Conservation (phyloP, 2,329 filamentous ascomycete genomes). For the Septoria linicola region DNA sequence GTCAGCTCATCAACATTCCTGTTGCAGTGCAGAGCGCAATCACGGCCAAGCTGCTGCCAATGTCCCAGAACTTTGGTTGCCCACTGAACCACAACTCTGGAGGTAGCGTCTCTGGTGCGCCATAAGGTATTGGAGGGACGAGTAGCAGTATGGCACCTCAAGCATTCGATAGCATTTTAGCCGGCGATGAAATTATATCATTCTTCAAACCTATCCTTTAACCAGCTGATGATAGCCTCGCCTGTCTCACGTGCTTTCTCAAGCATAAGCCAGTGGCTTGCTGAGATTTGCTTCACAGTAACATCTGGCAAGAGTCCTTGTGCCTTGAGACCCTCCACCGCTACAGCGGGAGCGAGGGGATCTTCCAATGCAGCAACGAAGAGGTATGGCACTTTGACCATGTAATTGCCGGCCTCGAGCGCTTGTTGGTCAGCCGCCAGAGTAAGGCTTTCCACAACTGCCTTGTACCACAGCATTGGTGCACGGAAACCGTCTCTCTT, state of each 20-base stretch:
- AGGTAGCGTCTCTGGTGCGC: slow-evolving; percentile 9
- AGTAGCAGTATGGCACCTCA: background rate
- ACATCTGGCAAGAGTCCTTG: slow-evolving; percentile 25
- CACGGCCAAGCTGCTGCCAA: slow-evolving; percentile 7
- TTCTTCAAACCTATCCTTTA: slow-evolving; percentile 5
- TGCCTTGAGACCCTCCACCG: slow-evolving; percentile 16
- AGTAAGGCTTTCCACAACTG: slow-evolving; percentile 28
- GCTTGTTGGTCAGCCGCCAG: slow-evolving; percentile 33
- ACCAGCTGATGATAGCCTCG: slow-evolving; percentile 11
- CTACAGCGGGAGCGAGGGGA: slow-evolving; percentile 23
- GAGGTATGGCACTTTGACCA: slow-evolving; percentile 34
- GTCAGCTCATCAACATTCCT: slow-evolving; percentile 21
- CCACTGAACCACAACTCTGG: slow-evolving; percentile 21
- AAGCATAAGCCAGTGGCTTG: slow-evolving; percentile 38
- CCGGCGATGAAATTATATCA: background rate
- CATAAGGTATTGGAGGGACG: background rate
- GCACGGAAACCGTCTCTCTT: slow-evolving; percentile 37
- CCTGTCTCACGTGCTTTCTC: slow-evolving; percentile 36
- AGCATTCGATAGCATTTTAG: background rate
- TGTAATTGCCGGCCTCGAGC: slow-evolving; percentile 17
- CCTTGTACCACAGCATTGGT: slow-evolving; percentile 40
- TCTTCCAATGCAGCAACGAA: slow-evolving; percentile 37
- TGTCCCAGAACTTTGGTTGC: slow-evolving; percentile 21
- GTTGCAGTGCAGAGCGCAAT: slow-evolving; percentile 12
- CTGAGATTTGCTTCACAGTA: slow-evolving; percentile 36